Conservation (phyloP, 2,329 filamentous ascomycete species). For the Aureobasidium subglaciale region DNA sequence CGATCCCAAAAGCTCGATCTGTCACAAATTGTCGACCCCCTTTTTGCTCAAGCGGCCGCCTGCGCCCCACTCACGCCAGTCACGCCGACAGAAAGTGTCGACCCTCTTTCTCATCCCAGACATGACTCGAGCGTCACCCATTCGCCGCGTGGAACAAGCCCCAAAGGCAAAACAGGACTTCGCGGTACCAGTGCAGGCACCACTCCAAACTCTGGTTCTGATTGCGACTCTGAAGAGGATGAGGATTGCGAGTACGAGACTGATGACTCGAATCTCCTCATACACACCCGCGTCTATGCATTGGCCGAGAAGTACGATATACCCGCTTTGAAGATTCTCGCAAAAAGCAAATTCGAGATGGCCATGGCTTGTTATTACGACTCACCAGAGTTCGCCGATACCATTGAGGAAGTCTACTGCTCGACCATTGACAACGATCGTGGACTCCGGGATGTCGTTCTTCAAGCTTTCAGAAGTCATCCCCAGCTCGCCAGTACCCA, state of each 20-base stretch:
- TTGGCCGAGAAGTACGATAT: slow-evolving; percentile 47
- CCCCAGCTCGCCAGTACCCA: slow-evolving; percentile 39
- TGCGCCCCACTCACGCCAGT: slow-evolving; percentile 19
- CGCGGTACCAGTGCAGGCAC: not conserved
- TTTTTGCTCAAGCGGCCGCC: slow-evolving; percentile 29
- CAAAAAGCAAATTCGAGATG: slow-evolving; percentile 40
- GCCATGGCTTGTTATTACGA: slow-evolving; percentile 38
- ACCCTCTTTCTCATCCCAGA: not conserved
- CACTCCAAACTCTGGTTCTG: slow-evolving; percentile 22
- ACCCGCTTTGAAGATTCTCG: slow-evolving; percentile 39
- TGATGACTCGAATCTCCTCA: slow-evolving; percentile 36
- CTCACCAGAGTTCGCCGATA: slow-evolving; percentile 40
- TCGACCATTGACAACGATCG: slow-evolving; percentile 44
- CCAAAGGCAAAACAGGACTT: slow-evolving; percentile 4
- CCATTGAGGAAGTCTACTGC: slow-evolving; percentile 43
- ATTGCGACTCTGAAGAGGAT: slow-evolving; percentile 28
- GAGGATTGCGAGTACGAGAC: slow-evolving; percentile 30
- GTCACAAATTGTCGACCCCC: slow-evolving; percentile 29
- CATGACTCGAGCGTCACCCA: slow-evolving; percentile 4
- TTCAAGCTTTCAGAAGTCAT: slow-evolving; percentile 41
- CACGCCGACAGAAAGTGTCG: slow-evolving; percentile 3
- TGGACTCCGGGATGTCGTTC: slow-evolving; percentile 41
- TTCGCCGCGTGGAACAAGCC: slow-evolving; percentile 10
- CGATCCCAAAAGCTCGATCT: slow-evolving; percentile 29
- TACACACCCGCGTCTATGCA: slow-evolving; percentile 43